Base-by-base conservation (phyloP, 495 filamentous ascomycete genomes). In the Pyrenula aspistea region DNA sequence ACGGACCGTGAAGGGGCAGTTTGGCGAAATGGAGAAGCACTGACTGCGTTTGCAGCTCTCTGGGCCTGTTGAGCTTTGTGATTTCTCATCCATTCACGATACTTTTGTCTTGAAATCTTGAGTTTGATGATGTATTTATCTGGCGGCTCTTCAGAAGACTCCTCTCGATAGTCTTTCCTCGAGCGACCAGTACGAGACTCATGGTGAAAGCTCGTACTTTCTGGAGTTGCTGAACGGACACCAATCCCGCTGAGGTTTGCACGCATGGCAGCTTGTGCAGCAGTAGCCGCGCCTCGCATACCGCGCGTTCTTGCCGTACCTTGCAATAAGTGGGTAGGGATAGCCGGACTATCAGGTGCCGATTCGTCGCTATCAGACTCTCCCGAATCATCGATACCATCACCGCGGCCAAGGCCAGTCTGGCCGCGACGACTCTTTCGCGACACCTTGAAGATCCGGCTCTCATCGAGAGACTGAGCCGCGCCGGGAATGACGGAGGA, bases 401-500 rank as follows among this genome's bases (percentile, higher is more conserved):
- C 84, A 48, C 69, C 68, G 53, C 78, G 68, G 21, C 77, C 70
- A 31, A 77, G 72, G 47, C 73, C 67, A 51, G 70, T 70, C 59
- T 75, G 77, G 23, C 66, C 67, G 49, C 74, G 73, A 15, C 79
- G 73, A 25, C 71, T 69, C 62, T 80, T 84, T 49, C 81, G 83
- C 21, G 79, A 80, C 21, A 81, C 76, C 69, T 96, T 96, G 69
- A 84, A 93, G 0, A 95, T 80, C 60, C 91, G 83, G 60, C 84
- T 92, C 59, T 90, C 87, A 59, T 97, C 93, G 25, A 96, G 71
- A 4, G 81, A 78, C 24, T 77, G 72, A 22, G 88, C 93, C 1
- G 88, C 88, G 42, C 93, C 92, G 1, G 93, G 93, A 48, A 98
- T 77, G 24, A 93, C 88, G 2, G 85, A 87, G 21, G 93, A 96